Evolutionary conservation across 495 filamentous ascomycete genomes (phyloP), one percentile per base, ranked within the genome.

Genomic region (Chlorociboria aeruginascens): DNA sequence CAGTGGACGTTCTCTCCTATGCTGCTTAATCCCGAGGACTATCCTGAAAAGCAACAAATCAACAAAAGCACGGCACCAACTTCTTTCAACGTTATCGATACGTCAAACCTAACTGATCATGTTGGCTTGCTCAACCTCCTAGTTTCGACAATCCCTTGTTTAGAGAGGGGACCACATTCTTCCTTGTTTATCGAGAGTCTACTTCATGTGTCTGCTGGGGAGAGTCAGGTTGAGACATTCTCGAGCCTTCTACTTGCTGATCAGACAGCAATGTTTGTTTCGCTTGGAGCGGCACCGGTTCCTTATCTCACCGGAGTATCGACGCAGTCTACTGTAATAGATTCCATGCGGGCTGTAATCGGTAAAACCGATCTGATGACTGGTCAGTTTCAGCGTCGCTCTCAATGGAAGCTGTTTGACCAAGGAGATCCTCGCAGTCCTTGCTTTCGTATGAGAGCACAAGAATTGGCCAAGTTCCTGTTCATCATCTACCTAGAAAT

Each of bases 21-120:
- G 3, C 30, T 58, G 10, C 61, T 78, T 4, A 63, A 68, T 40
- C 50, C 57, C 12, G 46, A 46, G 0, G 68, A 71, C 32, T 76
- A 77, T 46, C 45, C 32, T 10, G 52, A 52, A 12, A 45, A 12
- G 6, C n/a, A n/a, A n/a, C n/a, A n/a, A n/a, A n/a, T n/a, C n/a
- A n/a, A n/a, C n/a, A n/a, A n/a, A n/a, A 33, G 43, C 8, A 46
- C 46, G 7, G 67, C 66, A 9, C 71, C 73, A 10, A 46, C 50
- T 30, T 40, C 61, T 25, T 81, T 81, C 43, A 64, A 79, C 48
- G 62, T 73, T n/a, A 76, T 82, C 34, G 74, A 82, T 50, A 79
- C 76, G 1, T 77, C 72, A 6, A 73, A 72, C 46, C 59, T 79
- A 7, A 55, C 59, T 14, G 73, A 77, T 50, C 63, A 74, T 41